phyloP scores from a whole-genome alignment of 108 stramenopile genomes.

The Cylindrotheca fusiformis region DNA sequence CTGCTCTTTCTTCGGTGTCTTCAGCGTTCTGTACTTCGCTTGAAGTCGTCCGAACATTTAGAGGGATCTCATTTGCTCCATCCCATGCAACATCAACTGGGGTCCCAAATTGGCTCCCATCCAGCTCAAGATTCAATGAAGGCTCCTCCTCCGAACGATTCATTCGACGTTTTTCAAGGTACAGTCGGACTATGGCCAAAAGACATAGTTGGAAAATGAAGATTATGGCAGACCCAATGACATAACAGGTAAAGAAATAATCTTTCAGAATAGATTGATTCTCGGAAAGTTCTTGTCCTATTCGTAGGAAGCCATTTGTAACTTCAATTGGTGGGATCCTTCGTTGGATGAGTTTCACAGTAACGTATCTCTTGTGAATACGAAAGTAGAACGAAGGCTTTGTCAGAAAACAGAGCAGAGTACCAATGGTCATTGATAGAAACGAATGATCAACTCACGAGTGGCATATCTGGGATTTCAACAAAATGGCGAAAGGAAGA shows the following conservation, averaged over 20 bases:
- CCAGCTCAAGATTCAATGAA: slow-evolving; percentile 14
- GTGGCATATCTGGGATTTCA: slow-evolving; percentile 44
- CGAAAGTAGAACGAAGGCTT: no score
- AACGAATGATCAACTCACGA: slow-evolving; percentile 28
- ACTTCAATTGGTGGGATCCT: slow-evolving; percentile 46
- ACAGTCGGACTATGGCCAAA: no score
- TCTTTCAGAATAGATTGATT: slow-evolving; percentile 59
- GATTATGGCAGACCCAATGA: slow-evolving; percentile 48
- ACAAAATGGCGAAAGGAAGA: slow-evolving; percentile 70
- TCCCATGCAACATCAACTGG: no score
- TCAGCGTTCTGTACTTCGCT: no score
- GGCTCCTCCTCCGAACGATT: slow-evolving; percentile 15
- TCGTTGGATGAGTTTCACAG: slow-evolving; percentile 24
- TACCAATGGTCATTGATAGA: neutral
- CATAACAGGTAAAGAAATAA: slow-evolving; percentile 65
- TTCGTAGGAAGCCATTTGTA: slow-evolving; percentile 49
- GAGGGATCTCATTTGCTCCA: no score
- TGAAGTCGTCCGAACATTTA: no score
- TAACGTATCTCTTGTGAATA: slow-evolving; percentile 42
- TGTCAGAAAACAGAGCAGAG: no score
- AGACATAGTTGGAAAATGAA: slow-evolving; percentile 25
- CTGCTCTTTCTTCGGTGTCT: no score
- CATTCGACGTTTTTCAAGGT: slow-evolving; percentile 6
- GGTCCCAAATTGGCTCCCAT: slow-evolving; percentile 12
- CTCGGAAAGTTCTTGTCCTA: slow-evolving; percentile 66